A percentile compares a stretch with the other conserved stretches of the same genome.
These are phyloP conservation scores for Primulina eburnea DNA, from an alignment of 257 asterid genomes.

Conservation along the genomic window DNA sequence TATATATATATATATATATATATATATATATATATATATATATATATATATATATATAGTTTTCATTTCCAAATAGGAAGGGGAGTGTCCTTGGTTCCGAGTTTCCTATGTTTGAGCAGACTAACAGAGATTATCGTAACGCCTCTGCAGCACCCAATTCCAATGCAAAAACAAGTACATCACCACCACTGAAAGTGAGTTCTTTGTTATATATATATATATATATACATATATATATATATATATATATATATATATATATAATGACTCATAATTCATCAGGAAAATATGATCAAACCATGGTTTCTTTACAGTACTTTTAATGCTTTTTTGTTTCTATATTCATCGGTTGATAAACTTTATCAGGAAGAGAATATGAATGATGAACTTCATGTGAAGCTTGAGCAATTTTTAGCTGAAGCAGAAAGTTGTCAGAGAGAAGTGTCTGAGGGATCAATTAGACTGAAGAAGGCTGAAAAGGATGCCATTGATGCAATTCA, in stretches of 20 bases:
- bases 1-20: too few relatives aligned
- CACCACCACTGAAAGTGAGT: conserved; percentile 9
- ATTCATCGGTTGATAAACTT: conserved; percentile 26
- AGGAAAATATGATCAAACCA: not conserved
- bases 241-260: not conserved
- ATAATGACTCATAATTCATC: not conserved
- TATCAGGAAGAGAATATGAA: conserved; percentile 54
- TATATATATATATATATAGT: too few relatives aligned
- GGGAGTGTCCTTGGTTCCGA: conserved; percentile 36
- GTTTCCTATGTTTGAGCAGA: conserved; percentile 22
- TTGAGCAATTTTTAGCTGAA: conserved; percentile 60
- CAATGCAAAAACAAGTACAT: conserved; percentile 48
- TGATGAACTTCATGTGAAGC: conserved; percentile 53
- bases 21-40: too few relatives aligned
- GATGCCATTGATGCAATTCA: conserved; percentile 48
- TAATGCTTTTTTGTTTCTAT: conserved; percentile 7
- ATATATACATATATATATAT: too few relatives aligned
- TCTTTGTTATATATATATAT: not conserved
- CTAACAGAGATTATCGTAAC: conserved; percentile 21
- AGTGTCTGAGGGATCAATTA: conserved; percentile 65
- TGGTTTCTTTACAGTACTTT: conserved; percentile 2
- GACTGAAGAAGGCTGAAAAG: conserved; percentile 71
- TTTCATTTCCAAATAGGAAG: conserved; percentile 31
- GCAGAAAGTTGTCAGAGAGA: conserved; percentile 68
- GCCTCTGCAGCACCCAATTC: conserved; percentile 29